Evolutionary conservation across 2,329 filamentous ascomycete species (phyloP), one percentile per base, ranked within the genome.

Genomic region (Calycina herbarum): DNA sequence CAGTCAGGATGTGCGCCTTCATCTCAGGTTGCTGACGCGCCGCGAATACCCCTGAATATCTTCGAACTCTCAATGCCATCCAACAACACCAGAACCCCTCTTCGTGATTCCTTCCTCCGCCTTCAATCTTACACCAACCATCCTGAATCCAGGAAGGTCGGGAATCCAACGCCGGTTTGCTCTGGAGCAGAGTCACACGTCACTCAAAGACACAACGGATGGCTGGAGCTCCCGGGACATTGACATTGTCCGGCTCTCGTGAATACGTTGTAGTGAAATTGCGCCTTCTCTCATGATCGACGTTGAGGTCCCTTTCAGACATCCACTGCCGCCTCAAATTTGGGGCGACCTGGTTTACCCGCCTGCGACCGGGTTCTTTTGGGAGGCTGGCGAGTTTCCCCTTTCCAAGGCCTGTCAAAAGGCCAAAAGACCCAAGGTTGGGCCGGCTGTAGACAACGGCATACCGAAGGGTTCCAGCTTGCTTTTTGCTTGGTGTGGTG

Each of bases 251-350:
- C 29, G 54, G 27, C 27, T 57, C 54, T 57, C 31, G 15, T 57
- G 56, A 33, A 31, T 31, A 57, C 48, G 48, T 8, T 31, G n/a
- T 60, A 15, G 13, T 59, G 45, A 54, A 59, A 64, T 64, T 59
- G 42, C 62, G 57, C 57, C 62, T 59, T 56, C 45, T 59, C 35
- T 48, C 11, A 59, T 60, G 62, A 64, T 64, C 62, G 62, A 59
- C 62, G 57, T 51, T 31, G 62, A 60, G 40, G 57, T 64, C 45
- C 45, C 17, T 54, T 31, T 40, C 29, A 57, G 35, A 42, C 57
- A 24, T 61, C 33, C 35, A 56, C 33, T 56, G 45, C 60, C 51
- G 57, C 62, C 40, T 64, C 62, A 59, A 64, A 64, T 60, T 64
- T 64, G 2, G 62, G 38, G 17, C 38, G 20, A 56, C 61, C 54